Conservation (phyloP, 441 rosid genomes). For the Capsella rubella region DNA sequence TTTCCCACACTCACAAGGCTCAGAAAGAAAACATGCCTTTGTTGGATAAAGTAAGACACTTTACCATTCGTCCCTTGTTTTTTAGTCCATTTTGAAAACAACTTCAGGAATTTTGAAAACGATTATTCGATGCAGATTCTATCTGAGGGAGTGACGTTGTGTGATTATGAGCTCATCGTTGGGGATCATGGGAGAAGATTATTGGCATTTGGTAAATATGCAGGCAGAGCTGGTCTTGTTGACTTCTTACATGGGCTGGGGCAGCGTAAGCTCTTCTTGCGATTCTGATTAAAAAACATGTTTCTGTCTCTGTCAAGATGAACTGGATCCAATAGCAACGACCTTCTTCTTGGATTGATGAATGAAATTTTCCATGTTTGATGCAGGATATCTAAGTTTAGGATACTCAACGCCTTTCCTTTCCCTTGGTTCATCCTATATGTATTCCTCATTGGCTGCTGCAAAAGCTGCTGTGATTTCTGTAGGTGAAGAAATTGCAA, state of each 20-base stretch:
- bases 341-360: constrained; percentile 22
- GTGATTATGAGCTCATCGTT: constrained; percentile 90
- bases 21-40: constrained; percentile 93
- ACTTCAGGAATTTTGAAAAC: constrained; percentile 14
- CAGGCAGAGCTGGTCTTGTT: constrained; percentile 94
- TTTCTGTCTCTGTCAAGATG: constrained; percentile 3
- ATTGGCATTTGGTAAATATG: constrained; percentile 90
- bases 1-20: constrained; percentile 94
- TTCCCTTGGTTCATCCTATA: constrained; percentile 83
- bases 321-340: neutral
- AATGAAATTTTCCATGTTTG: constrained; percentile 16
- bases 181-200: constrained; percentile 76
- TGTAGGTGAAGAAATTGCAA: constrained; percentile 90
- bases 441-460: constrained; percentile 88
- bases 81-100: neutral
- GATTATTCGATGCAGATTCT: constrained; percentile 54
- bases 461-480: constrained; percentile 91
- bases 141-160: constrained; percentile 72
- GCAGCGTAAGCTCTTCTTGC: constrained; percentile 58
- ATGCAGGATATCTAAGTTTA: constrained; percentile 76
- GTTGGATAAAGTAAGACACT: constrained; percentile 70
- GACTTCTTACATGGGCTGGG: constrained; percentile 88
- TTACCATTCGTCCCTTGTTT: neutral
- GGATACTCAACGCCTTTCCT: constrained; percentile 94
- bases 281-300: neutral